A percentile compares a stretch with the other conserved stretches of the same genome.
phyloP scores from a whole-genome alignment of 495 filamentous ascomycete species.

The Geoglossum glabrum region DNA sequence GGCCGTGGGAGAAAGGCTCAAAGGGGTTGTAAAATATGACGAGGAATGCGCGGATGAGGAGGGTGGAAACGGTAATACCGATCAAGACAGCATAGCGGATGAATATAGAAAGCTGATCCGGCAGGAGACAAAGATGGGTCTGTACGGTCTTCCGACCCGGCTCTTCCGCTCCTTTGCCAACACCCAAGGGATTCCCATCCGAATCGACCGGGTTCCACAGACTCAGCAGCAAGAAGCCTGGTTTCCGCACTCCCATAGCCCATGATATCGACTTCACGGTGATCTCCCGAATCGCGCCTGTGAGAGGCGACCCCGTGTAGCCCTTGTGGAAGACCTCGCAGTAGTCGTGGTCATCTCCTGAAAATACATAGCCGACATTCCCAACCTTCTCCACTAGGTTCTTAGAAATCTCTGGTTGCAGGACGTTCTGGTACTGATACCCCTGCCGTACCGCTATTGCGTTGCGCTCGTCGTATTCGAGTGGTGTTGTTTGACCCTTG shows the following conservation, averaged over 20 bases:
- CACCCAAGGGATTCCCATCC: conserved; percentile 32
- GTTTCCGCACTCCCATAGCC: conserved; percentile 89
- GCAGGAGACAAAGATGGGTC: conserved; percentile 77
- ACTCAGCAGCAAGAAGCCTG: conserved; percentile 74
- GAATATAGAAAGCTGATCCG: conserved; percentile 68
- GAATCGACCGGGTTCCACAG: conserved; percentile 75
- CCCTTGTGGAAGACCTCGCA: conserved; percentile 67
- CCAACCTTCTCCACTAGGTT: conserved; percentile 52
- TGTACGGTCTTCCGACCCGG: conserved; percentile 37
- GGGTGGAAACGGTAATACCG: conserved; percentile 33
- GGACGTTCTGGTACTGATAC: conserved; percentile 95
- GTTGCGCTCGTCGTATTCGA: conserved; percentile 52
- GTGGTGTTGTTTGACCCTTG: conserved; percentile 29
- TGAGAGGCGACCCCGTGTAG: conserved; percentile 24
- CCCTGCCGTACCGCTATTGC: conserved; percentile 54
- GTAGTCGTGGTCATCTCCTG: conserved; percentile 96
- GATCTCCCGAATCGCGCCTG: conserved; percentile 45
- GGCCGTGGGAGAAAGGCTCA: neutral
- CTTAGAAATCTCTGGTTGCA: conserved; percentile 50
- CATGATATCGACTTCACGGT: conserved; percentile 86
- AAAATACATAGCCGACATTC: conserved; percentile 64
- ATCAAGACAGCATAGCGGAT: conserved; percentile 50
- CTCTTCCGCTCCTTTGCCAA: conserved; percentile 9
- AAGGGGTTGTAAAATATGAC: conserved; percentile 10
- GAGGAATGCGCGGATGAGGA: conserved; percentile 41